These are phyloP conservation scores for Apophysomyces elegans DNA, from an alignment of 371 early-diverging fungal genomes.

Conservation along the genomic window DNA sequence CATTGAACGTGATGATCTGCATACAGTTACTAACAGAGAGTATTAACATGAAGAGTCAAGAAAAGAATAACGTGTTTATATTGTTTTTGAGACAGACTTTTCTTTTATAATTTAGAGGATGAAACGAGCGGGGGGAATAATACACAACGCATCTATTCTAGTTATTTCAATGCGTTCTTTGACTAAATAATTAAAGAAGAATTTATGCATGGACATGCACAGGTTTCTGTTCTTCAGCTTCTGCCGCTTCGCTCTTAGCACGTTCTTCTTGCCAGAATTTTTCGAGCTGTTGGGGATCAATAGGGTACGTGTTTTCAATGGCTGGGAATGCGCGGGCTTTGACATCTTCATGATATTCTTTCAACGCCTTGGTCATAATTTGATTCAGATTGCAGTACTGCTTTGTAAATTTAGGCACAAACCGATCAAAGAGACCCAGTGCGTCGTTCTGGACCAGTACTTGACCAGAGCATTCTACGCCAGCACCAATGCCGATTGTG, in stretches of 20 bases:
- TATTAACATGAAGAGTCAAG: too few relatives aligned
- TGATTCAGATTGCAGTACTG: conserved; percentile 82
- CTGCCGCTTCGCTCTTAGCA: conserved; percentile 13
- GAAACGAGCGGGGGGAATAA: too few relatives aligned
- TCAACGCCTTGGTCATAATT: conserved; percentile 70
- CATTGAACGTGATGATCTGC: too few relatives aligned
- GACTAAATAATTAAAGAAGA: too few relatives aligned
- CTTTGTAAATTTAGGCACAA: conserved; percentile 90
- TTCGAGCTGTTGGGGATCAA: conserved; percentile 61
- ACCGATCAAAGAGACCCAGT: conserved; percentile 84
- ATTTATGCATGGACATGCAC: conserved; percentile 5
- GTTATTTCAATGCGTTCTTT: too few relatives aligned
- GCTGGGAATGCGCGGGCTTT: conserved; percentile 81
- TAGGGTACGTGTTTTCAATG: conserved; percentile 73
- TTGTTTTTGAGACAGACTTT: neutral
- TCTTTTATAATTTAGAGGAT: neutral
- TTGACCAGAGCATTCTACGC: conserved; percentile 87
- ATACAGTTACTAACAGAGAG: too few relatives aligned
- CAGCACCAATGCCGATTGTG: conserved; percentile 98
- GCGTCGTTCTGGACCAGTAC: conserved; percentile 92
- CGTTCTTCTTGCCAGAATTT: conserved; percentile 45
- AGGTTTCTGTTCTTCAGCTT: conserved; percentile 7
- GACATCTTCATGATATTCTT: conserved; percentile 78
- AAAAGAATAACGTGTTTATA: too few relatives aligned
- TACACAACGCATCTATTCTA: too few relatives aligned